Evolutionary conservation across 78 protist genomes (phyloP).

Genomic region (Pelomyxa schiedti): DNA sequence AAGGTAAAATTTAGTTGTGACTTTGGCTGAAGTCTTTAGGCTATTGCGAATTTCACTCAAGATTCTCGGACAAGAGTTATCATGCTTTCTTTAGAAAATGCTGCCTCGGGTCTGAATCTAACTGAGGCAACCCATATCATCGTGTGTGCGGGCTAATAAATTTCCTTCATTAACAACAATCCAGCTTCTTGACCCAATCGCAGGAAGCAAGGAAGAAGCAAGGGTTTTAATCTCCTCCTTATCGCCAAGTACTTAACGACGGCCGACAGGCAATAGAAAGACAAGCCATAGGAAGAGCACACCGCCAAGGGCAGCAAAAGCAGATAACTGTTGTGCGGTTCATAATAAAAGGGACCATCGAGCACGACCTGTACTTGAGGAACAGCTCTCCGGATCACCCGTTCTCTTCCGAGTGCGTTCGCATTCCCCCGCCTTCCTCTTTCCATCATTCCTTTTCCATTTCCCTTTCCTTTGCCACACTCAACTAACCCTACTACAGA

Average conservation of each 20-base stretch:
- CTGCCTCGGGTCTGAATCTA: slow-evolving; percentile 10
- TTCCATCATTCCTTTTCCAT: too few species aligned
- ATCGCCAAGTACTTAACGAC: too few species aligned
- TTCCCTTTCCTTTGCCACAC: too few species aligned
- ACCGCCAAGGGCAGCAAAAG: slow-evolving; percentile 9
- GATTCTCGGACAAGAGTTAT: not conserved
- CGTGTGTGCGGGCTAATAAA: too few species aligned
- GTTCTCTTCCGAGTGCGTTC: too few species aligned
- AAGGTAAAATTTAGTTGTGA: too few species aligned
- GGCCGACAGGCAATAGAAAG: slow-evolving; percentile 3
- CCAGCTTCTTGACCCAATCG: not conserved
- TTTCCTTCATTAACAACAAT: too few species aligned
- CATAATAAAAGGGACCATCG: not conserved
- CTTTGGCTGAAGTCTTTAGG: too few species aligned
- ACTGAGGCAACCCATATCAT: slow-evolving; percentile 11
- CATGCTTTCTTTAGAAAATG: slow-evolving; percentile 12
- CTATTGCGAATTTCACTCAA: not conserved
- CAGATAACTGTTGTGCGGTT: not conserved
- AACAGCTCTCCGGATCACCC: too few species aligned
- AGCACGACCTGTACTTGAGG: not conserved
- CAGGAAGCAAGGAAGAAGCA: not conserved
- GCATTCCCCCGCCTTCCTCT: too few species aligned
- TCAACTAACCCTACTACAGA: too few species aligned
- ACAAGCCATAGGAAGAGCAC: slow-evolving; percentile 10
- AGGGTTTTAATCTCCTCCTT: too few species aligned